Conservation (phyloP, 2,329 filamentous ascomycete genomes). For the Emmonsia crescens region DNA sequence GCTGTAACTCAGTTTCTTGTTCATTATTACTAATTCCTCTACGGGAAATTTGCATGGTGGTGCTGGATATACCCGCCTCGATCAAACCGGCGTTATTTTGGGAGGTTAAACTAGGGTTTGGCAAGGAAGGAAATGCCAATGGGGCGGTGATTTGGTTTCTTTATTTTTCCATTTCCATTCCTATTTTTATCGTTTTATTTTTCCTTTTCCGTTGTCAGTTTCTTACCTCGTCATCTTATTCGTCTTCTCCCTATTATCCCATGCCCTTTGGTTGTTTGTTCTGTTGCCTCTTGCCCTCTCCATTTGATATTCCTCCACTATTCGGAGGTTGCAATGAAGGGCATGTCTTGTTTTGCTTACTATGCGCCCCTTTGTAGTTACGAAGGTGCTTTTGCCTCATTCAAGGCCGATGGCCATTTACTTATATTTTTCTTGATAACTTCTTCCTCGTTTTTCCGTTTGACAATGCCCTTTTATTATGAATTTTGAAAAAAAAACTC, state of each 20-base stretch:
- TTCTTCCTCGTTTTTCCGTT: background rate
- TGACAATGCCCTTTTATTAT: background rate
- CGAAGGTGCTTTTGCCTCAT: background rate
- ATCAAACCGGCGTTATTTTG: slow-evolving; percentile 13
- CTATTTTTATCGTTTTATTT: slow-evolving; percentile 7
- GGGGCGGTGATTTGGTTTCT: slow-evolving; percentile 9
- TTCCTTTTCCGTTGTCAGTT: background rate
- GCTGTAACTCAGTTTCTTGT: slow-evolving; percentile 14
- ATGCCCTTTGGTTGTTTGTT: background rate
- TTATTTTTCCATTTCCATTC: slow-evolving; percentile 6
- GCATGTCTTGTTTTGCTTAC: background rate
- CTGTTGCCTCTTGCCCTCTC: background rate
- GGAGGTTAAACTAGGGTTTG: background rate
- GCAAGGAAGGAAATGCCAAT: background rate
- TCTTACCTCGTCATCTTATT: background rate
- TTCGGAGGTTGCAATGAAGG: background rate
- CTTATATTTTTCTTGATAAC: background rate
- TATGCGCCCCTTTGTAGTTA: background rate
- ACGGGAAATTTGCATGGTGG: slow-evolving; percentile 30
- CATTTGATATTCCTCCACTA: background rate
- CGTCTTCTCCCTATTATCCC: background rate
- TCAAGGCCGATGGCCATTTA: background rate
- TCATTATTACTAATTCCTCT: slow-evolving; percentile 24
- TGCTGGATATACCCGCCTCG: slow-evolving; percentile 40
- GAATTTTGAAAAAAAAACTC: background rate